Evolutionary conservation across 768 basidiomycete genomes (phyloP).

Genomic region (Kwoniella mangroviensis): DNA sequence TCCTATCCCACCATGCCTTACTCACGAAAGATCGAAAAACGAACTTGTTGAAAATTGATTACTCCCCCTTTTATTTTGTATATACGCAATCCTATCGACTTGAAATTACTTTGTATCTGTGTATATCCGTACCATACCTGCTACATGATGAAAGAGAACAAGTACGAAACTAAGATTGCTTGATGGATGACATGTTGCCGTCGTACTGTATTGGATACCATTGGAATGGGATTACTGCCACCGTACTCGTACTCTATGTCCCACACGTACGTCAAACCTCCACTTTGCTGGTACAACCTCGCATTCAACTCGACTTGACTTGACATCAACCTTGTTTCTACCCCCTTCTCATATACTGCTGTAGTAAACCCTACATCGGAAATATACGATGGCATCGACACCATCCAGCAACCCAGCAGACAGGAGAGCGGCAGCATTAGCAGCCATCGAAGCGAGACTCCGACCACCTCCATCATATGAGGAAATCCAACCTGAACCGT

Average conservation of each 20-base stretch:
- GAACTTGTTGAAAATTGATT: too few species aligned
- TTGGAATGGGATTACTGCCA: too few species aligned
- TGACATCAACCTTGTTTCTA: too few species aligned
- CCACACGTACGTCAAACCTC: neutral
- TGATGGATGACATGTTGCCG: too few species aligned
- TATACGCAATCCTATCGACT: neutral
- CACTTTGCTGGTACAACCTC: too few species aligned
- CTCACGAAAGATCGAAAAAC: too few species aligned
- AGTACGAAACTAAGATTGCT: too few species aligned
- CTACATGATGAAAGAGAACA: too few species aligned
- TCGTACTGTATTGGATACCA: too few species aligned
- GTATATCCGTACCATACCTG: neutral
- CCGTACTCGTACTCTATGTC: neutral
- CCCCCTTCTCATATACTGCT: too few species aligned
- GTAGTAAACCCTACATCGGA: neutral
- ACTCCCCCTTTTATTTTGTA: neutral
- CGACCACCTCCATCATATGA: slow-evolving; percentile 19
- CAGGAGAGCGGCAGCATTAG: slow-evolving; percentile 28
- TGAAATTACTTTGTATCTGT: neutral
- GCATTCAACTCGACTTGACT: too few species aligned
- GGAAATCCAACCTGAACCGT: neutral
- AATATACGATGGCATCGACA: slow-evolving; percentile 10
- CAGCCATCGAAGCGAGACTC: slow-evolving; percentile 41
- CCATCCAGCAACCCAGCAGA: neutral
- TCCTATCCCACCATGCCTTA: too few species aligned